Evolutionary conservation across 2,329 filamentous ascomycete species (phyloP).

Genomic region (Metarhizium robertsii): DNA sequence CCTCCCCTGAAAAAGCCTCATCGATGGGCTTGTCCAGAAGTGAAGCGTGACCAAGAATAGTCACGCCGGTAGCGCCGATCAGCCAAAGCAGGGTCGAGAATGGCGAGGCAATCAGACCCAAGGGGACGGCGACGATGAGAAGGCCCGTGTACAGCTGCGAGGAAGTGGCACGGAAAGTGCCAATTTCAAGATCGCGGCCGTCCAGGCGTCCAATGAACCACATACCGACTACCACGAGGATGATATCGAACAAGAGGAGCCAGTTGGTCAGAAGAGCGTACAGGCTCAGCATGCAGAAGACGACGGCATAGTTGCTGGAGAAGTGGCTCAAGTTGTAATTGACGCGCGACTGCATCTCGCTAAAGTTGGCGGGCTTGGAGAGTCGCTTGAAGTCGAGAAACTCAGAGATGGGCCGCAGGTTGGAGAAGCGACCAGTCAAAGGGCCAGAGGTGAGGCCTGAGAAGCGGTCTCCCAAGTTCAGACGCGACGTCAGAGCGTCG

Average conservation of each 20-base stretch:
- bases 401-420: slow-evolving; percentile 82
- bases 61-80: slow-evolving; percentile 88
- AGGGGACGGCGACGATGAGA: slow-evolving; percentile 70
- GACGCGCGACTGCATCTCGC: slow-evolving; percentile 80
- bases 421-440: slow-evolving; percentile 75
- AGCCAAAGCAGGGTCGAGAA: slow-evolving; percentile 86
- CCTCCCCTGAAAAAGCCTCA: slow-evolving; percentile 99
- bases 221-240: slow-evolving; percentile 77
- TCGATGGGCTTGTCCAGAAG: slow-evolving; percentile 99
- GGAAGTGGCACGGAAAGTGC: slow-evolving; percentile 70
- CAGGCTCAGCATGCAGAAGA: slow-evolving; percentile 92
- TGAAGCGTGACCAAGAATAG: slow-evolving; percentile 87
- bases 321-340: slow-evolving; percentile 98
- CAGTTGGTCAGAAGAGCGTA: slow-evolving; percentile 89
- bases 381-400: slow-evolving; percentile 95
- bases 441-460: slow-evolving; percentile 72
- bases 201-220: slow-evolving; percentile 86
- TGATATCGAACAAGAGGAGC: slow-evolving; percentile 81
- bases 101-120: slow-evolving; percentile 77
- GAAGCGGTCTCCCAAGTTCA: slow-evolving; percentile 81
- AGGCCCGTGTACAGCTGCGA: slow-evolving; percentile 92
- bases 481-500: slow-evolving; percentile 80
- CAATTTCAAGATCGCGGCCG: slow-evolving; percentile 81
- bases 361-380: slow-evolving; percentile 88
- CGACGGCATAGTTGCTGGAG: slow-evolving; percentile 93